Conservation (phyloP, 2,329 filamentous ascomycete species). For the Diaporthe sp. region DNA sequence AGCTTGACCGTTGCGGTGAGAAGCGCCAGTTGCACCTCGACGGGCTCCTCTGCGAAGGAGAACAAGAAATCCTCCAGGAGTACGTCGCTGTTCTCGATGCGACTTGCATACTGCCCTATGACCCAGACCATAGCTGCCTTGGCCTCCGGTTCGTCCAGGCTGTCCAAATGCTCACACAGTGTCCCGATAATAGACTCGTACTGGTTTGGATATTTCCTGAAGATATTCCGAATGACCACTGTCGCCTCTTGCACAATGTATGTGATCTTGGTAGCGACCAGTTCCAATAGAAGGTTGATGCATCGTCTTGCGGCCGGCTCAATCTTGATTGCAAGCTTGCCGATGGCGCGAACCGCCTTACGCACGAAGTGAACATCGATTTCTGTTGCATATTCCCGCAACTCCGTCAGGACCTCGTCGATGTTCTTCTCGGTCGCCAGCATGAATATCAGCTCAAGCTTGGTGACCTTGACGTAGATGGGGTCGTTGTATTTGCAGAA, state of each 20-base stretch:
- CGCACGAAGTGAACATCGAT: constrained; percentile 99
- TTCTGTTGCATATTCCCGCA: constrained; percentile 97
- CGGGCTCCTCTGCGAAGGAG: constrained; percentile 92
- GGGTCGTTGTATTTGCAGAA: constrained; percentile 99
- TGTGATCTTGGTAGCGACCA: constrained; percentile 97
- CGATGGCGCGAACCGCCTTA: constrained; percentile 96
- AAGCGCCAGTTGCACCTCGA: constrained; percentile 94
- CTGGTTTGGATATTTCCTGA: constrained; percentile 98
- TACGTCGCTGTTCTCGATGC: constrained; percentile 96
- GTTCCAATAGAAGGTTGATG: constrained; percentile 91
- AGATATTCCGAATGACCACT: constrained; percentile 98
- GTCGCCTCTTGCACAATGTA: constrained; percentile 99
- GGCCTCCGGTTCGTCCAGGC: constrained; percentile 95
- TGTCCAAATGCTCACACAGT: constrained; percentile 95
- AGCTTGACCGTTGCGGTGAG: constrained; percentile 97
- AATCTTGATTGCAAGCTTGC: constrained; percentile 98
- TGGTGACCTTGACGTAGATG: constrained; percentile 99
- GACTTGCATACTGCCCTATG: constrained; percentile 96
- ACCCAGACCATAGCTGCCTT: constrained; percentile 99
- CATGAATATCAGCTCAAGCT: constrained; percentile 99
- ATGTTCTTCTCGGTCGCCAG: constrained; percentile 96
- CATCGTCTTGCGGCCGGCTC: constrained; percentile 91
- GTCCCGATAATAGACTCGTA: constrained; percentile 98
- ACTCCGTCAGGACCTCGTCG: constrained; percentile 91
- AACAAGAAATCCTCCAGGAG: constrained; percentile 95